Evolutionary conservation across 2,329 filamentous ascomycete genomes (phyloP).

Genomic region (Pezicula carpinea): DNA sequence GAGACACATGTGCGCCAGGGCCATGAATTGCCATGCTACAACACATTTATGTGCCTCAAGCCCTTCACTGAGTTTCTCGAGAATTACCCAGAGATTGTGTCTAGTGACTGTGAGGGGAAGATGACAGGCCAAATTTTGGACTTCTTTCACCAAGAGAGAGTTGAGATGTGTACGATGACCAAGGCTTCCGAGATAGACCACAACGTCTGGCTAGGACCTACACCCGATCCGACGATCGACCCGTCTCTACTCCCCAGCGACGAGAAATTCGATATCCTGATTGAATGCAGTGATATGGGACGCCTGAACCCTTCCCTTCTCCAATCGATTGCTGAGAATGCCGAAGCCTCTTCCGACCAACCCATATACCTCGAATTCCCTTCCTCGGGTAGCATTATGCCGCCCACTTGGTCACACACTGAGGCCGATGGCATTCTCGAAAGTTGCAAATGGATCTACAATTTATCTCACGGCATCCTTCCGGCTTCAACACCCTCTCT

Average conservation of each 20-base stretch:
- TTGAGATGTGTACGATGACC: constrained; percentile 94
- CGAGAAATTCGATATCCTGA: constrained; percentile 70
- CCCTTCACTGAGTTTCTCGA: constrained; percentile 69
- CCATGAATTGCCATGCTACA: constrained; percentile 60
- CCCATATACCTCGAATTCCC: constrained; percentile 68
- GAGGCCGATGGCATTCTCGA: constrained; percentile 83
- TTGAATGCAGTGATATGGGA: constrained; percentile 85
- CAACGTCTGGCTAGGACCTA: constrained; percentile 89
- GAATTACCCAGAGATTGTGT: constrained; percentile 64
- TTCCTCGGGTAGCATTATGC: constrained; percentile 87
- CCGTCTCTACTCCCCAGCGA: constrained; percentile 41
- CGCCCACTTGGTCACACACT: constrained; percentile 74
- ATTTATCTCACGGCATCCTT: constrained; percentile 64
- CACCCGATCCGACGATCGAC: constrained; percentile 60
- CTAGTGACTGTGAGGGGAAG: constrained; percentile 66
- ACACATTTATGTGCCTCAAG: constrained; percentile 72
- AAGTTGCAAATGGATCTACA: constrained; percentile 86
- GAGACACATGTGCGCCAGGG: constrained; percentile 55
- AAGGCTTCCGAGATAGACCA: constrained; percentile 80
- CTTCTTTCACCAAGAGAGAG: constrained; percentile 82
- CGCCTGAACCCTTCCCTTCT: constrained; percentile 68
- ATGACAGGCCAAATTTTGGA: constrained; percentile 77
- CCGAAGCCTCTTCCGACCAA: constrained; percentile 36
- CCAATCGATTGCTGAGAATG: constrained; percentile 51
- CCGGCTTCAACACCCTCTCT: constrained; percentile 20